Conservation (phyloP, 1,284 basidiomycete genomes). For the Takashimella tepidaria region DNA sequence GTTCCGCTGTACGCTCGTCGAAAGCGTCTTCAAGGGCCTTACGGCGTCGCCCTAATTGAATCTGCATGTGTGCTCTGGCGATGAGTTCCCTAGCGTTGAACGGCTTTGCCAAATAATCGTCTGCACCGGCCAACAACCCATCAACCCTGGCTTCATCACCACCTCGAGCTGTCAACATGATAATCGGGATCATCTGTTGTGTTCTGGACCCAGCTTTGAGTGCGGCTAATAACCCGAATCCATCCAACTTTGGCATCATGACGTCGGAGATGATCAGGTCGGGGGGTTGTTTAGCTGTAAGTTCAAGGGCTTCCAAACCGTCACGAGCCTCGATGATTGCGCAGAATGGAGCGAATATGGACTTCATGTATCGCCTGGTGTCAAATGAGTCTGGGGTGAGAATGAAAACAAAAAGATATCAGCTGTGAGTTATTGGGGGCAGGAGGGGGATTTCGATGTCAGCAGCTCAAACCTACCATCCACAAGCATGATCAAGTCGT, state of each 20-base stretch:
- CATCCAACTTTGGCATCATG: constrained; percentile 47
- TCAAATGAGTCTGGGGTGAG: constrained; percentile 27
- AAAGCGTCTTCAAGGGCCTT: constrained; percentile 37
- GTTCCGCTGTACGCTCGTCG: constrained; percentile 38
- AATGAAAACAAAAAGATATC: neutral
- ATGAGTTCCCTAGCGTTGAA: constrained; percentile 48
- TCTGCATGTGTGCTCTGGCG: constrained; percentile 44
- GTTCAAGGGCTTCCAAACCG: constrained; percentile 44
- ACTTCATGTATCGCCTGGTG: constrained; percentile 37
- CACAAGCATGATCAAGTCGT: constrained; percentile 42
- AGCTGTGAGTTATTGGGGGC: no score
- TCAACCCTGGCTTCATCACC: constrained; percentile 37
- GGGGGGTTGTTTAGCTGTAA: constrained; percentile 26
- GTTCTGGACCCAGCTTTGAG: constrained; percentile 19
- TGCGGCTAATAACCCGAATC: constrained; percentile 29
- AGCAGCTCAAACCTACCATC: constrained; percentile 34
- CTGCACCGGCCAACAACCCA: constrained; percentile 46
- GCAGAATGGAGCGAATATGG: constrained; percentile 45
- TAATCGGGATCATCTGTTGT: constrained; percentile 29
- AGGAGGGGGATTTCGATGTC: no score
- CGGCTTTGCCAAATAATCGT: constrained; percentile 45
- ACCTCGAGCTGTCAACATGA: constrained; percentile 40
- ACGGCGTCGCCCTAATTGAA: constrained; percentile 41
- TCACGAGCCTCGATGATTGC: constrained; percentile 47
- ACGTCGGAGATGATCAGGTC: constrained; percentile 48